These are phyloP conservation scores for Lodderomyces margitis DNA, from an alignment of 1,139 yeast species.

Conservation along the genomic window DNA sequence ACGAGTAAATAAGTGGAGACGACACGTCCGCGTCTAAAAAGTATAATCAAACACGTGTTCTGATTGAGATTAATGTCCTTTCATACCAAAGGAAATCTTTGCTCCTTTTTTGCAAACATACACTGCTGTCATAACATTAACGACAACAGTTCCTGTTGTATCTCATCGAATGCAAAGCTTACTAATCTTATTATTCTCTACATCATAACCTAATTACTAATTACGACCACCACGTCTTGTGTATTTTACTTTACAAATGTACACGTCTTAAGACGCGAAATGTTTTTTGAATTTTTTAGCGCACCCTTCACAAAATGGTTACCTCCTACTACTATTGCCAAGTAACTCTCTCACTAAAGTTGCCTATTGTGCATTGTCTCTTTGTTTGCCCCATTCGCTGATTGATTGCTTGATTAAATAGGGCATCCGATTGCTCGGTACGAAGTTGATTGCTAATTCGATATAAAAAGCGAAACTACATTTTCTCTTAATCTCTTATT, in stretches of 20 bases:
- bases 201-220: too few relatives aligned
- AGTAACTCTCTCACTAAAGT: too few relatives aligned
- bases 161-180: too few relatives aligned
- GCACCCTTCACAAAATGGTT: constrained; percentile 1
- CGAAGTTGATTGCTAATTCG: neutral
- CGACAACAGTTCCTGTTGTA: too few relatives aligned
- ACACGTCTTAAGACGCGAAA: neutral
- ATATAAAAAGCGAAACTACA: too few relatives aligned
- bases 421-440: neutral
- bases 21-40: constrained; percentile 3
- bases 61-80: neutral
- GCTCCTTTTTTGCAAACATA: neutral
- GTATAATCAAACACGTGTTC: neutral
- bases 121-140: neutral
- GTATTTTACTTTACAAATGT: neutral
- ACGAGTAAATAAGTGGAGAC: neutral
- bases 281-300: neutral
- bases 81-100: neutral
- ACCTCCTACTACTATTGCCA: neutral
- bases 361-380: too few relatives aligned
- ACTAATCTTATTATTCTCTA: too few relatives aligned
- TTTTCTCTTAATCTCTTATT: neutral
- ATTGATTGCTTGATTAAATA: too few relatives aligned
- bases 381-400: too few relatives aligned
- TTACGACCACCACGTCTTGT: too few relatives aligned